These are phyloP conservation scores for Uromyces viciae-fabae DNA, from an alignment of 1,284 basidiomycete genomes.

Conservation along the genomic window DNA sequence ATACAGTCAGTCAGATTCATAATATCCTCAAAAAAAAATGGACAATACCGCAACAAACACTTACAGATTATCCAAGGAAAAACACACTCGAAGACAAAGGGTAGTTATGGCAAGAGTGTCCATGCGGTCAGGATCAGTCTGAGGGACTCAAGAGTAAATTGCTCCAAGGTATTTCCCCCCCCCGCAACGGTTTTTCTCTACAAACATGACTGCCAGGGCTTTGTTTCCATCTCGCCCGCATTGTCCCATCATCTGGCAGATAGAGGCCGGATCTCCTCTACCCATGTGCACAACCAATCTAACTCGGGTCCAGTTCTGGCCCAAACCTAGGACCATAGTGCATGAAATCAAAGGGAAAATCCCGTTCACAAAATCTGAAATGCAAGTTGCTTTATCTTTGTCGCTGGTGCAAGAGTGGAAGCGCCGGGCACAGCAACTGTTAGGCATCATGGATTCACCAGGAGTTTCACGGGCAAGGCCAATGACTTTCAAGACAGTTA, in stretches of 20 bases:
- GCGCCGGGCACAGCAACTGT: neutral
- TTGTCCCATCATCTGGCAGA: slow-evolving; percentile 8
- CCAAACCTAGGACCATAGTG: slow-evolving; percentile 17
- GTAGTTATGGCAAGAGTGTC: neutral
- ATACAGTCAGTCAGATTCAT: too few species aligned
- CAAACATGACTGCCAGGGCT: neutral
- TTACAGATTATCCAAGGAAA: neutral
- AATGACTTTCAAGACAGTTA: neutral
- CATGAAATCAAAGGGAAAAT: neutral
- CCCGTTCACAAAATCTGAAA: neutral
- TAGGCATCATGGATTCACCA: neutral
- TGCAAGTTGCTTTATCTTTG: neutral
- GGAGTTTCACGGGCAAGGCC: neutral
- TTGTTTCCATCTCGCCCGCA: neutral
- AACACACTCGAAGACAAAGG: neutral
- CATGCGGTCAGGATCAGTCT: neutral
- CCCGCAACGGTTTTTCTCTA: neutral
- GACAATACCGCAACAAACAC: neutral
- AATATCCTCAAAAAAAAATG: too few species aligned
- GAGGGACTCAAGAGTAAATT: neutral
- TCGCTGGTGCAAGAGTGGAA: slow-evolving; percentile 6
- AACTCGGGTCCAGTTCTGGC: neutral
- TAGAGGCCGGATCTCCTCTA: neutral
- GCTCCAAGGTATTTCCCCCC: neutral
- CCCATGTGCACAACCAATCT: neutral